Percentiles rank a stretch among this genome's conserved stretches.
These are phyloP conservation scores for Lomentospora prolificans DNA, from an alignment of 2,329 filamentous ascomycete species.

Conservation along the genomic window DNA sequence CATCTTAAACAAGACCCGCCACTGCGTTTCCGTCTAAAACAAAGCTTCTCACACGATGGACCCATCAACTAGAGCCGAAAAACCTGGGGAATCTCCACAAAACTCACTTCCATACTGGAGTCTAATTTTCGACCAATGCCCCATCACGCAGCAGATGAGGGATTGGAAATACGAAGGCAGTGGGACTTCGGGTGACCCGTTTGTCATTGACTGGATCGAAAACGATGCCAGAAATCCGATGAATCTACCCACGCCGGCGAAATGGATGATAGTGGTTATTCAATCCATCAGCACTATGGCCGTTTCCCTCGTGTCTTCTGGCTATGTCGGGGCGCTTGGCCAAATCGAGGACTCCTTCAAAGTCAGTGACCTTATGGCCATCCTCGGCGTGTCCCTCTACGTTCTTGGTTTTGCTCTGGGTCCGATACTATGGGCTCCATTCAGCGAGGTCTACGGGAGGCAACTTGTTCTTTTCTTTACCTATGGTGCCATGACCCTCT, in stretches of 20 bases:
- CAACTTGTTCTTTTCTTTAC: slow-evolving; percentile 52
- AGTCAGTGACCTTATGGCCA: background rate
- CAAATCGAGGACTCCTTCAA: background rate
- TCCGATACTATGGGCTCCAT: slow-evolving; percentile 55
- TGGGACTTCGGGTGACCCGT: slow-evolving; percentile 60
- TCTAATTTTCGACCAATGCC: slow-evolving; percentile 46
- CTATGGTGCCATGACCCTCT: slow-evolving; percentile 47
- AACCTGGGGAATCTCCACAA: background rate
- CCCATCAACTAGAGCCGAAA: background rate
- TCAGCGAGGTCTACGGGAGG: slow-evolving; percentile 56
- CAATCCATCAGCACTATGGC: slow-evolving; percentile 58
- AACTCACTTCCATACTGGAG: slow-evolving; percentile 23
- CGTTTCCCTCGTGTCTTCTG: slow-evolving; percentile 60
- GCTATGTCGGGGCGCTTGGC: slow-evolving; percentile 48
- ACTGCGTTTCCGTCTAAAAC: no score
- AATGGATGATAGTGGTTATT: slow-evolving; percentile 53
- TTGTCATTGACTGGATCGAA: slow-evolving; percentile 57
- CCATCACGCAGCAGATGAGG: slow-evolving; percentile 46
- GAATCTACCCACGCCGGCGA: slow-evolving; percentile 43
- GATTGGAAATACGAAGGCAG: slow-evolving; percentile 46
- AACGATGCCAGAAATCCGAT: slow-evolving; percentile 59
- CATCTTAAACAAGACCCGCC: no score
- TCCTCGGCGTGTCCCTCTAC: slow-evolving; percentile 48
- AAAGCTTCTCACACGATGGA: background rate
- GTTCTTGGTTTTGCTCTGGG: slow-evolving; percentile 53